Base-by-base conservation (phyloP, 306 rosid genomes). In the Luffa acutangula region DNA sequence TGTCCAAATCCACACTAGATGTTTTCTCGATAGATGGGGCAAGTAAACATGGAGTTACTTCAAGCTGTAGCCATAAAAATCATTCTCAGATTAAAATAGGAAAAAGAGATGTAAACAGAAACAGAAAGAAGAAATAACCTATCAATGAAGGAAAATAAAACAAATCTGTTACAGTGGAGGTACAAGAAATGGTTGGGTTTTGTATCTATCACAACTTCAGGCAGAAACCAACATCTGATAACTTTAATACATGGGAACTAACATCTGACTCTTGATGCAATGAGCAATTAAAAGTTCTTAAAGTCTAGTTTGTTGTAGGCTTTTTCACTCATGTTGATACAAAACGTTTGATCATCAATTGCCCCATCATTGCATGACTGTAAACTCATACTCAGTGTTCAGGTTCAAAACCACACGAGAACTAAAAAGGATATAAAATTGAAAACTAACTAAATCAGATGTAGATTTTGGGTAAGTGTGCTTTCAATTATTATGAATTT, bases 31-130 rank as follows among this genome's bases (percentile, higher is more conserved):
- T 84, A 74, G 88, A 75, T 34, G 97, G 83, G 81, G 97, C 88
- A 57, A 94, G 97, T 85, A 94, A 85, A 82, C 92, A 94, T 71
- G 98, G 98, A 88, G 84, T 90, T 73, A 94, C 97, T 84, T 94
- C 95, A 77, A 92, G 95, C 97, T 94, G 97, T 76, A 85, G 81
- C 75, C 78, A 86, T 46, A 81, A 85, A 73, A 41, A 83, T 60
- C 6, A 25, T 45, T 25, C 58, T 45, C 77, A 72, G 21, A 72
- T 17, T 41, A 41, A 66, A 18, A 66, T 18, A 39, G 74, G 72
- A 42, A 66, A 66, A 66, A 39, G 33, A 66, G 51, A 39, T 17
- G 49, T 6, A 7, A 9, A 17, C 74, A 3, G 49, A 7, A 9
- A 17, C 74, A 3, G 49, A 57, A 20, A 64, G 48, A 41, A 66